Percentiles rank a stretch among this genome's conserved stretches.
phyloP scores from a whole-genome alignment of 805 yeast genomes.

The Lachancea sp. region DNA sequence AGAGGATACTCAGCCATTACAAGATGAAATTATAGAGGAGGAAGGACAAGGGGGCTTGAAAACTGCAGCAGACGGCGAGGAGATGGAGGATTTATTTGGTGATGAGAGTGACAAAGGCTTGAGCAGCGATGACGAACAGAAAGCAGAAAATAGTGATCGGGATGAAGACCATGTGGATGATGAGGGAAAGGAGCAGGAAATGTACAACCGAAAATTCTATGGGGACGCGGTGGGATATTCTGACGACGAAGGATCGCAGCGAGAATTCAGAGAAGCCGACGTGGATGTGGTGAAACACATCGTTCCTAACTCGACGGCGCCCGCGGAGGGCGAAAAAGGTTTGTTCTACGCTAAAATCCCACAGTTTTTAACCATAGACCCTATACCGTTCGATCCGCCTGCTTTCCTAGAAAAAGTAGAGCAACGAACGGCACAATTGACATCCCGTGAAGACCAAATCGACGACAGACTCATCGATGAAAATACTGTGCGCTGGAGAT shows the following conservation, averaged over 20 bases:
- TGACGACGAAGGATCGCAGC: conserved; percentile 32
- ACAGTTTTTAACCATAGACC: conserved; percentile 72
- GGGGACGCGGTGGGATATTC: conserved; percentile 29
- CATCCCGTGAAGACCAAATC: conserved; percentile 43
- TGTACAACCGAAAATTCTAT: conserved; percentile 32
- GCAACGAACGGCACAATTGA: conserved; percentile 30
- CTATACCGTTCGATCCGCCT: conserved; percentile 81
- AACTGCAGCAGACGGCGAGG: conserved; percentile 31
- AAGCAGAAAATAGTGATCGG: conserved; percentile 5
- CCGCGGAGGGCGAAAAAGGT: conserved; percentile 33
- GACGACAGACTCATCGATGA: conserved; percentile 64
- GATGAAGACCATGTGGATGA: conserved; percentile 27
- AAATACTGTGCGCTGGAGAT: conserved; percentile 92
- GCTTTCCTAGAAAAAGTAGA: conserved; percentile 47
- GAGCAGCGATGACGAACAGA: conserved; percentile 27
- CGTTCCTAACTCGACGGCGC: conserved; percentile 42
- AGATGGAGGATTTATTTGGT: conserved; percentile 39
- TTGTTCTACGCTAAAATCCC: conserved; percentile 60
- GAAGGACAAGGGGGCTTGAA: conserved; percentile 6
- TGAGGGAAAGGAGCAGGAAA: conserved; percentile 33
- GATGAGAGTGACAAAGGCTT: conserved; percentile 29
- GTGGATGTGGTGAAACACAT: conserved; percentile 38
- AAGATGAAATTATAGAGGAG: conserved; percentile 1
- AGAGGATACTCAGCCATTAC: neutral
- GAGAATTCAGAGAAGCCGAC: conserved; percentile 32